phyloP scores from a whole-genome alignment of 176 grass and related monocot species.

The Calamus simplicifolius region DNA sequence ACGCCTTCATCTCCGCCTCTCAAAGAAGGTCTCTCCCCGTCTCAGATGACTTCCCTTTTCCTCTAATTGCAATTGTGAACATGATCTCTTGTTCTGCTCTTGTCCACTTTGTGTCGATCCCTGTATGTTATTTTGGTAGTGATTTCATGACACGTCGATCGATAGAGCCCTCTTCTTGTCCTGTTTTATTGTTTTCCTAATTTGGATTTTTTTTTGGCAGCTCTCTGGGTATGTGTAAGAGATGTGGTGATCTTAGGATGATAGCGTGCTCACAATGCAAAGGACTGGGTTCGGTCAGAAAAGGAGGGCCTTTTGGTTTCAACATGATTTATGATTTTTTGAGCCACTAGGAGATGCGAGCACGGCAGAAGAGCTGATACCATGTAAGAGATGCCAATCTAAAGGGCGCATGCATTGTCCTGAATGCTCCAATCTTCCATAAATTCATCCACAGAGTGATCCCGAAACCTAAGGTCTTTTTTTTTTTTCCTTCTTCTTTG shows the following conservation, averaged over 20 bases:
- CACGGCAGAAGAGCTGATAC: constrained; percentile 27
- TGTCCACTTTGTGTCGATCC: no score
- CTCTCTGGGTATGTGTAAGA: constrained; percentile 80
- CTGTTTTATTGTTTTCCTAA: no score
- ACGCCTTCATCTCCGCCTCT: constrained; percentile 56
- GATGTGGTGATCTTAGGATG: constrained; percentile 67
- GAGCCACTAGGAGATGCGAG: constrained; percentile 54
- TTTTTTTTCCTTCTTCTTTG: neutral
- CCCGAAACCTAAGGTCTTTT: neutral
- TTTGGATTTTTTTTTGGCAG: constrained; percentile 21
- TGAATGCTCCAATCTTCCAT: constrained; percentile 42
- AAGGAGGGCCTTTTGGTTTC: constrained; percentile 41
- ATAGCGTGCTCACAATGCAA: constrained; percentile 75
- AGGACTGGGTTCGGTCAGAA: constrained; percentile 48
- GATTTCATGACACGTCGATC: no score
- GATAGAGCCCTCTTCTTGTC: no score
- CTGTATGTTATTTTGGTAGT: no score
- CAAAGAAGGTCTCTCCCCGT: constrained; percentile 48
- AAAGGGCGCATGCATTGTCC: constrained; percentile 56
- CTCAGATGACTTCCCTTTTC: neutral
- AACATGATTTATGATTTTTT: constrained; percentile 25
- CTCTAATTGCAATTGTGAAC: no score
- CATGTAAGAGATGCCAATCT: constrained; percentile 64
- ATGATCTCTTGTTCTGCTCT: no score
- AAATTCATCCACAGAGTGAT: neutral